Base-by-base conservation (phyloP, 176 grass and related monocot species). In the Phoenix roebelenii region DNA sequence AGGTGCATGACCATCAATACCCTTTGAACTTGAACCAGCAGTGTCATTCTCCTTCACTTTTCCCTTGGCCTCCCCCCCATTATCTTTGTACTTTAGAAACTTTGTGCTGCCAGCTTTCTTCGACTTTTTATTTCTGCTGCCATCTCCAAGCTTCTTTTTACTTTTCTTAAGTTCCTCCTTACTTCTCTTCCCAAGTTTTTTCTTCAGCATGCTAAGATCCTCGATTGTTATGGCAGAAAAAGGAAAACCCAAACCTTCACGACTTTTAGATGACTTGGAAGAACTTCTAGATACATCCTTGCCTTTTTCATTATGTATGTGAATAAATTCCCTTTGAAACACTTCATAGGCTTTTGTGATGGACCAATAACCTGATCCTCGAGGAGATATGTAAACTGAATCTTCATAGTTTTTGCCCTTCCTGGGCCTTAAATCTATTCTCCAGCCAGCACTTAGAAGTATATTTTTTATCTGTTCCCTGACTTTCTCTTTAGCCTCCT, bases 341-440 rank as follows among this genome's bases (percentile, higher is more conserved):
- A 44, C 35, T 44, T 44, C 35, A 44, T 44, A 44, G 35, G 35
- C 35, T 44, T 44, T 44, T 44, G 35, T 44, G 35, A 44, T 44
- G 35, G 35, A 44, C 35, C 35, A 44, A 44, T 44, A 67, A 65
- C 82, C 82, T 79, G 67, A 74, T 59, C 94, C 94, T 69, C 51
- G 73, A 67, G 94, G 94, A 83, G 81, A 71, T 79, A 98, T 80
- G 78, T 98, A 90, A 50, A 98, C 94, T 50, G 79, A 82, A 67
- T 98, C 94, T 59, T 66, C 39, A 79, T 98, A 98, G 57, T 85
- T 15, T 80, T 85, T 85, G 60, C 88, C 79, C 61, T 81, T 80
- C 57, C 94, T 84, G 50, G 87, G 87, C 76, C 84, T 98, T 63
- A 80, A 61, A 80, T 88, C 81, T 76, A 98, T 93, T 4, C 4